These are phyloP conservation scores for Saksenaea vasiformis DNA, from an alignment of 371 early-diverging fungal species.

Conservation along the genomic window DNA sequence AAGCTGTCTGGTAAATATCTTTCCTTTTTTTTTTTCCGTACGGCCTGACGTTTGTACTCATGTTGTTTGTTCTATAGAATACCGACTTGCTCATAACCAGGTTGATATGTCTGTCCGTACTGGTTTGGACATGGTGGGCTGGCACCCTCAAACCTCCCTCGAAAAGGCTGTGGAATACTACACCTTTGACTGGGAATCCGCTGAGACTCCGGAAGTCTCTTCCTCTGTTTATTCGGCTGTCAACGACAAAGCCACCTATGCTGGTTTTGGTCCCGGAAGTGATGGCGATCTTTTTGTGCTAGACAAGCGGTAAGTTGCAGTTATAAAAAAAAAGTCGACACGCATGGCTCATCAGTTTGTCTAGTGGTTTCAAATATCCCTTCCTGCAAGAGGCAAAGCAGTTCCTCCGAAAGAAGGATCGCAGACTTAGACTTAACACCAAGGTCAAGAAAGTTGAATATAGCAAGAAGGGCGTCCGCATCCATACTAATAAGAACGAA, in stretches of 20 bases:
- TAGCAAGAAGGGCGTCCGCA: slow-evolving; percentile 29
- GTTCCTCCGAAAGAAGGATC: slow-evolving; percentile 28
- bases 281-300: slow-evolving; percentile 42
- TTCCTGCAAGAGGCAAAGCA: slow-evolving; percentile 36
- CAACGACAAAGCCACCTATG: slow-evolving; percentile 37
- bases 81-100: slow-evolving; percentile 27
- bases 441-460: slow-evolving; percentile 38
- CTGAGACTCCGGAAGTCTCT: slow-evolving; percentile 41
- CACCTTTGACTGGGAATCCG: slow-evolving; percentile 45
- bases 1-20: slow-evolving; percentile 30
- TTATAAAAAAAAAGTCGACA: neutral
- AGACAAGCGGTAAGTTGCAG: slow-evolving; percentile 38
- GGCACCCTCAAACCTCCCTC: slow-evolving; percentile 29
- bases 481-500: slow-evolving; percentile 33
- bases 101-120: slow-evolving; percentile 43
- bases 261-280: slow-evolving; percentile 39
- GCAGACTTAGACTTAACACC: slow-evolving; percentile 33
- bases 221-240: slow-evolving; percentile 26
- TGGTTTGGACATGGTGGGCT: slow-evolving; percentile 37
- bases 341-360: neutral
- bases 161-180: slow-evolving; percentile 50
- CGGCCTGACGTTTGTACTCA: neutral
- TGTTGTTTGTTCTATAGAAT: slow-evolving; percentile 21
- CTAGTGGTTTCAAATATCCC: slow-evolving; percentile 47
- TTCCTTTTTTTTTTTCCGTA: too few relatives aligned